phyloP scores from a whole-genome alignment of 148 eudicot species.

The Oxyria digyna region DNA sequence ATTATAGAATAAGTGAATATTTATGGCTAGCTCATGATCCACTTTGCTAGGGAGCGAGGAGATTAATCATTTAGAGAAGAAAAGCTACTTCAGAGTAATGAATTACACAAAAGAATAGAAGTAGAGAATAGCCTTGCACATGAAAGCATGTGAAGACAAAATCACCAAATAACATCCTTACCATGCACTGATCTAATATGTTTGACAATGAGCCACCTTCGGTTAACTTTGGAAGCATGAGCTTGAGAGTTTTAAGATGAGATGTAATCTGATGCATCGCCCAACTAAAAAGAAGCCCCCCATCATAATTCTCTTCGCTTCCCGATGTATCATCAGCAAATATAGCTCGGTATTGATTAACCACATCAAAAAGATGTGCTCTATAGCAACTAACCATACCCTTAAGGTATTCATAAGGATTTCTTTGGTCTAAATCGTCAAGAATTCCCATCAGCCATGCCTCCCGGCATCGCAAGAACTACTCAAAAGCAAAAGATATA shows the following conservation, averaged over 20 bases:
- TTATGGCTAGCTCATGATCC: not conserved
- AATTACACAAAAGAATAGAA: not conserved
- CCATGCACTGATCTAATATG: slow-evolving; percentile 95
- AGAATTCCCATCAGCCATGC: slow-evolving; percentile 94
- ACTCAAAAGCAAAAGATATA: slow-evolving; percentile 13
- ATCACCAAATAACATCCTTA: slow-evolving; percentile 24
- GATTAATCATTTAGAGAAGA: not conserved
- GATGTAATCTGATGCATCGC: slow-evolving; percentile 90
- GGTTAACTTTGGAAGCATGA: slow-evolving; percentile 87
- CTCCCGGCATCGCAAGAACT: slow-evolving; percentile 95
- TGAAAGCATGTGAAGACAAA: not conserved
- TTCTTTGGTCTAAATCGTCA: slow-evolving; percentile 92
- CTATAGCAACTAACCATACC: slow-evolving; percentile 82
- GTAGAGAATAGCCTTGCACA: not conserved
- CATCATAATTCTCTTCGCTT: slow-evolving; percentile 93
- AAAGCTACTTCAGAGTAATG: not conserved
- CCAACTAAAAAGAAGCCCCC: slow-evolving; percentile 98
- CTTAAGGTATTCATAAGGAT: slow-evolving; percentile 85
- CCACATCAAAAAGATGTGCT: slow-evolving; percentile 92
- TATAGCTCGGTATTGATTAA: slow-evolving; percentile 93
- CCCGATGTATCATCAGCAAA: slow-evolving; percentile 97
- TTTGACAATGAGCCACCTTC: slow-evolving; percentile 97
- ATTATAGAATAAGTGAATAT: not conserved
- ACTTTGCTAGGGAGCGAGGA: not conserved
- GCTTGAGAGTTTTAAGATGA: slow-evolving; percentile 65